A percentile compares a stretch with the other conserved stretches of the same genome.
These are phyloP conservation scores for Pulveroboletus ravenelii DNA, from an alignment of 768 basidiomycete species.

Conservation along the genomic window DNA sequence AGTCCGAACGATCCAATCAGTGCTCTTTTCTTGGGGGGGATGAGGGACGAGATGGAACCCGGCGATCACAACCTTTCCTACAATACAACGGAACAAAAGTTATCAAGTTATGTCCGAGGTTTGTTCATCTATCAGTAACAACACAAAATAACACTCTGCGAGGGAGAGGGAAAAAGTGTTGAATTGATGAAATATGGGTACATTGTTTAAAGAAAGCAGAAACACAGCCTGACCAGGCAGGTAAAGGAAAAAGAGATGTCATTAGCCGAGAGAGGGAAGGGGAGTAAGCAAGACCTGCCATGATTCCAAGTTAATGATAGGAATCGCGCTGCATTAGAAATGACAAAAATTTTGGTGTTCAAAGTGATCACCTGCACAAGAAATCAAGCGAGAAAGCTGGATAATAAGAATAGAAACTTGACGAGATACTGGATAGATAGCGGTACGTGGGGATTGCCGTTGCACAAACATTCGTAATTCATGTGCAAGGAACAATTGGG, in stretches of 20 bases:
- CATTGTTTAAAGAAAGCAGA: constrained; percentile 8
- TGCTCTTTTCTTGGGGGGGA: no score
- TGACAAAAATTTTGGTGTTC: constrained; percentile 1
- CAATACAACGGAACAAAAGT: no score
- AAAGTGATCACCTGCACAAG: constrained; percentile 12
- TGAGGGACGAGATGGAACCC: no score
- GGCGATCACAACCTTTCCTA: no score
- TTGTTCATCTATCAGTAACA: background rate
- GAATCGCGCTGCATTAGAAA: constrained; percentile 4
- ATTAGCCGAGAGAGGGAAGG: background rate
- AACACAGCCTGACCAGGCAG: constrained; percentile 24
- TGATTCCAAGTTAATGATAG: constrained; percentile 2
- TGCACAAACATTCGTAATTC: constrained; percentile 27
- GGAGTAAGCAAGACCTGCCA: constrained; percentile 7
- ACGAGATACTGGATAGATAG: constrained; percentile 19
- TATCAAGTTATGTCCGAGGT: background rate
- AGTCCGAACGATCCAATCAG: no score
- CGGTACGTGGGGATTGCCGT: constrained; percentile 8
- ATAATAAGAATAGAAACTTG: constrained; percentile 28
- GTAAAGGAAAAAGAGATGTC: constrained; percentile 1
- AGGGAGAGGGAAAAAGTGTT: background rate
- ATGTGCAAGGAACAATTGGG: constrained; percentile 13
- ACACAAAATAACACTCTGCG: background rate
- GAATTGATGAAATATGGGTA: constrained; percentile 18
- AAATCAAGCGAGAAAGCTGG: constrained; percentile 18